A percentile compares a stretch with the other conserved stretches of the same genome.
phyloP scores from a whole-genome alignment of 257 asterid genomes.

The Perilla frutescens region DNA sequence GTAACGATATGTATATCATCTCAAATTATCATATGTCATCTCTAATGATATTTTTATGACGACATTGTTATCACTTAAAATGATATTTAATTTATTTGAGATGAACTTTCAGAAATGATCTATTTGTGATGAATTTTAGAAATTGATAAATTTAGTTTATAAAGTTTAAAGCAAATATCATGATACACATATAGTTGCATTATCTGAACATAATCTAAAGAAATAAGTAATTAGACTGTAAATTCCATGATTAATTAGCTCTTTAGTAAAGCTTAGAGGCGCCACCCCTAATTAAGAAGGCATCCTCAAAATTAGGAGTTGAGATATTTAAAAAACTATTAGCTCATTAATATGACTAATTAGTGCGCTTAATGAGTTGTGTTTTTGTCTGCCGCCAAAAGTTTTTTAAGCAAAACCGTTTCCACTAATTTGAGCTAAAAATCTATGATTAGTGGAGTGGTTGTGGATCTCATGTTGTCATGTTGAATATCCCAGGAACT shows the following conservation, averaged over 20 bases:
- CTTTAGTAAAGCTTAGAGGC: conserved; percentile 42
- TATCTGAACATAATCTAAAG: not conserved
- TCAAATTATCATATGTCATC: too few species aligned
- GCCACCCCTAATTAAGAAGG: conserved; percentile 36
- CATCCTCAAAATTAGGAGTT: conserved; percentile 54
- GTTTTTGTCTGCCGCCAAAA: conserved; percentile 48
- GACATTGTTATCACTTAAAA: too few species aligned
- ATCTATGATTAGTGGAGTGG: conserved; percentile 58
- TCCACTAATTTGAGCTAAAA: conserved; percentile 37
- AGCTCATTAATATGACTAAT: conserved; percentile 42
- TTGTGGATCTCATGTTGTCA: conserved; percentile 53
- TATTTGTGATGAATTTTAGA: too few species aligned
- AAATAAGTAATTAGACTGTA: not conserved
- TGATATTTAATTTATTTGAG: too few species aligned
- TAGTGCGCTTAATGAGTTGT: conserved; percentile 65
- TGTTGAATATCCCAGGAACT: conserved; percentile 50
- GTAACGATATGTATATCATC: too few species aligned
- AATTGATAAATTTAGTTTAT: too few species aligned
- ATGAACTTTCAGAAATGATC: too few species aligned
- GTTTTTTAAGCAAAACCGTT: conserved; percentile 7
- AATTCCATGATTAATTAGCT: conserved; percentile 27
- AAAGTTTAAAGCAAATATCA: too few species aligned
- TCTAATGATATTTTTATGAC: too few species aligned
- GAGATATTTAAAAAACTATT: conserved; percentile 20
- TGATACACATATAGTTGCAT: too few species aligned